Evolutionary conservation across 2,329 filamentous ascomycete species (phyloP), one percentile per base, ranked within the genome.

Genomic region (Stenocarpella maydis): DNA sequence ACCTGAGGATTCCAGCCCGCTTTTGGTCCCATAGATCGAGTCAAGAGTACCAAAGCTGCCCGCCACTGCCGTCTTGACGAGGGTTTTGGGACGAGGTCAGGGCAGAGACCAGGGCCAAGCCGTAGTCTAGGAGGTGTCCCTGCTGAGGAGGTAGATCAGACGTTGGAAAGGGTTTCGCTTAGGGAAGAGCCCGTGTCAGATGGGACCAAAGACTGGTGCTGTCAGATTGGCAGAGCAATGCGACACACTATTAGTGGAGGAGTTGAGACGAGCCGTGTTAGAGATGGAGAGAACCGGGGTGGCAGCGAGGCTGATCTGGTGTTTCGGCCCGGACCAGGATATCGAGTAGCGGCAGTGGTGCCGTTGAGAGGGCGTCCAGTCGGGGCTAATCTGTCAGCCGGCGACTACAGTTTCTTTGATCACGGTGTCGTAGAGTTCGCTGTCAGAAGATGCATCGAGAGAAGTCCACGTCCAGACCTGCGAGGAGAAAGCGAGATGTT

Each of bases 151-250:
- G 76, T 75, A 77, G 80, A 82, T 81, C 80, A 84, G 81, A 84
- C 82, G 80, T 80, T 79, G 77, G 79, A 81, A 77, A 74, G 69
- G 74, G 82, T 85, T 85, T 86, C 82, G 83, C 74, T 77, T 74
- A 75, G 71, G 71, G 74, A 75, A 71, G 73, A 74, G 76, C 73
- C 75, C 76, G 80, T 82, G 76, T 81, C 81, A 82, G 79, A 74
- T 74, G 75, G 75, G 61, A 71, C 73, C 76, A 73, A 71, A 60
- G 67, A 65, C 50, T 66, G 69, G 58, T 71, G 72, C 72, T 76
- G 77, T 76, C 74, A 75, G 76, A 78, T 69, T 70, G 74, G 74
- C 74, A 74, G 72, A 73, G 69, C 70, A 72, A 72, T 70, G 71
- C 74, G 74, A 74, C 73, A 72, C 68, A 74, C 73, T 69, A 65